Percentiles rank a stretch among this genome's conserved stretches.
These are phyloP conservation scores for Peltaster fructicola DNA, from an alignment of 2,329 filamentous ascomycete genomes.

Conservation along the genomic window DNA sequence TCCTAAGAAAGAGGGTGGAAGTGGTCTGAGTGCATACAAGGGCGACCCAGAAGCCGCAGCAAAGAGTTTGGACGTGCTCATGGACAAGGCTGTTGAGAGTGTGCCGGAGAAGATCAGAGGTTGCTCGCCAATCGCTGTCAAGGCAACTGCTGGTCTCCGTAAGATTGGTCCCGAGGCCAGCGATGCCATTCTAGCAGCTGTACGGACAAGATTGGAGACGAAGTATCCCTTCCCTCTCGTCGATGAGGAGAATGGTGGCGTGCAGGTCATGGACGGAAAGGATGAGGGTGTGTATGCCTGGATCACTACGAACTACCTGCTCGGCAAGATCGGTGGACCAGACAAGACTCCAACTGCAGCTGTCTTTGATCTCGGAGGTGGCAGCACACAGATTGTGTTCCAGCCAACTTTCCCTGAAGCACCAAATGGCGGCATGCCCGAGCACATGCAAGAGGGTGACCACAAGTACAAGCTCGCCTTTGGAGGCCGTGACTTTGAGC, in stretches of 20 bases:
- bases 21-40: conserved; percentile 69
- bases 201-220: conserved; percentile 67
- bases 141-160: conserved; percentile 86
- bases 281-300: conserved; percentile 97
- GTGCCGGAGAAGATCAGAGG: conserved; percentile 78
- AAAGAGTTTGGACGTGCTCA: conserved; percentile 69
- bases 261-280: conserved; percentile 93
- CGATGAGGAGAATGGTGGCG: conserved; percentile 64
- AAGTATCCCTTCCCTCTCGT: conserved; percentile 91
- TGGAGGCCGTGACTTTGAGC: conserved; percentile 72
- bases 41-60: conserved; percentile 76
- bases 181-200: conserved; percentile 67
- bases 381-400: conserved; percentile 97
- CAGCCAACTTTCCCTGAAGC: conserved; percentile 76
- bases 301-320: conserved; percentile 97
- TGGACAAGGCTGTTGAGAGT: conserved; percentile 67
- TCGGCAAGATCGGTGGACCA: conserved; percentile 89
- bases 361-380: conserved; percentile 88
- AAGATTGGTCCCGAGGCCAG: conserved; percentile 69
- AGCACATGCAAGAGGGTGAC: conserved; percentile 70
- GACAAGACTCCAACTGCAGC: conserved; percentile 84
- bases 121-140: conserved; percentile 94
- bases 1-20: conserved; percentile 62
- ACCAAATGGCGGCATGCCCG: conserved; percentile 60
- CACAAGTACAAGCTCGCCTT: conserved; percentile 91